Evolutionary conservation across 176 grass and related monocot species (phyloP), one percentile per base, ranked within the genome.

Genomic region (Cenchrus americanus): DNA sequence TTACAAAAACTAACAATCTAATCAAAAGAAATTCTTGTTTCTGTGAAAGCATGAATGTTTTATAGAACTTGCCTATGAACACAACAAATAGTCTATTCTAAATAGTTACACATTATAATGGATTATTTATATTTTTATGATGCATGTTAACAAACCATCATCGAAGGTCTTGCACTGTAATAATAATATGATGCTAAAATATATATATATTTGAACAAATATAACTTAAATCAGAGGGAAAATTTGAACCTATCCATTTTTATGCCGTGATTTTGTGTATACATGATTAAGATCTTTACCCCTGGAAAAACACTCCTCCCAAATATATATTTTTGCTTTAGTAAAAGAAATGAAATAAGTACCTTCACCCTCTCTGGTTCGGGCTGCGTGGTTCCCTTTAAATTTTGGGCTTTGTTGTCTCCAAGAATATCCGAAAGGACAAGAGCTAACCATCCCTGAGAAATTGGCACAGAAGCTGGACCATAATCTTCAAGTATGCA

Each of bases 391-490:
- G 48, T 59, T 87, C 86, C 92, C 91, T 89, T 92, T 47, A 70
- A 73, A 82, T 86, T 92, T 81, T 86, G 86, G 60, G 69, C 84
- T 77, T 90, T 95, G 85, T 76, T 92, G 61, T 83, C 84, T 80
- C 76, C 93, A 88, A 95, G 84, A 82, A 93, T 85, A 67, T 95
- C 96, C 64, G 81, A 91, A 63, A 98, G 92, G 80, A 82, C 58
- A 60, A 98, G 76, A 80, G 88, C 85, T 81, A 98, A 90, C 96
- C 96, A 98, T 82, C 96, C 96, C 84, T 95, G 96, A 66, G 96
- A 98, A 98, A 98, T 89, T 10, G 96, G 96, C 79, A 98, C 80
- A 14, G 90, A 91, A 78, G 86, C 30, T 83, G 91, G 93, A 9
- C 96, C 96, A 78, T 93, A 90, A 65, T 95, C 90, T 46, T 95